A percentile compares a stretch with the other conserved stretches of the same genome.
These are phyloP conservation scores for Triangularia setosa DNA, from an alignment of 2,329 filamentous ascomycete genomes.

Conservation along the genomic window DNA sequence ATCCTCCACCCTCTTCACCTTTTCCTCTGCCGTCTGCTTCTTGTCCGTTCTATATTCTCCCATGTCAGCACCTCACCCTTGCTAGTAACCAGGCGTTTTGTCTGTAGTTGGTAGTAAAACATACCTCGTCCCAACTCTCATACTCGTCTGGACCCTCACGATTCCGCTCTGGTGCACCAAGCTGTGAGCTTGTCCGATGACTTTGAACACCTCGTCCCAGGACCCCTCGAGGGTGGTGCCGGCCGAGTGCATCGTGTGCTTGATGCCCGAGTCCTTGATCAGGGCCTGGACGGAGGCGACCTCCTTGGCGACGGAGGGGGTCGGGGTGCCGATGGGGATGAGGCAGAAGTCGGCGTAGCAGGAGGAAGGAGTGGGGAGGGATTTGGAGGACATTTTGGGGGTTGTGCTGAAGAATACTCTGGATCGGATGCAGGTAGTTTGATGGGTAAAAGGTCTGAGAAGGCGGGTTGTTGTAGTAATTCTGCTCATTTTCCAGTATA, in stretches of 20 bases:
- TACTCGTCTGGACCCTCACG: constrained; percentile 80
- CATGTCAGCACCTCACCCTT: constrained; percentile 1
- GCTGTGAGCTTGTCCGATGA: constrained; percentile 82
- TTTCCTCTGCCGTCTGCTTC: constrained; percentile 74
- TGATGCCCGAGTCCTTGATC: constrained; percentile 67
- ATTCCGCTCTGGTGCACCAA: constrained; percentile 74
- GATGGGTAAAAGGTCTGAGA: not conserved
- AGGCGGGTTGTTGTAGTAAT: not conserved
- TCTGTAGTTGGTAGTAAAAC: constrained; percentile 24
- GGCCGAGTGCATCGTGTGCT: constrained; percentile 86
- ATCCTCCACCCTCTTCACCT: constrained; percentile 61
- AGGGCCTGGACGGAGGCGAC: constrained; percentile 86
- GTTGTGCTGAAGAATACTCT: not conserved
- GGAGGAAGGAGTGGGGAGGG: constrained; percentile 61
- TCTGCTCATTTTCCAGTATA: not conserved
- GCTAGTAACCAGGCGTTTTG: too few relatives aligned
- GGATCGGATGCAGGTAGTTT: not conserved
- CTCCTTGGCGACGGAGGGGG: constrained; percentile 68
- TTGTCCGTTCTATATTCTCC: constrained; percentile 68
- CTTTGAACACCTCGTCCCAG: constrained; percentile 82
- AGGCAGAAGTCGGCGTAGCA: constrained; percentile 91
- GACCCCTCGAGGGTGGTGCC: constrained; percentile 90
- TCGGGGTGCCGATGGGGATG: constrained; percentile 60
- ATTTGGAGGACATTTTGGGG: constrained; percentile 35
- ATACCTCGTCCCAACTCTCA: constrained; percentile 76